Conservation (phyloP, 164 flowering plant species). For the Vitis rotundifolia region DNA sequence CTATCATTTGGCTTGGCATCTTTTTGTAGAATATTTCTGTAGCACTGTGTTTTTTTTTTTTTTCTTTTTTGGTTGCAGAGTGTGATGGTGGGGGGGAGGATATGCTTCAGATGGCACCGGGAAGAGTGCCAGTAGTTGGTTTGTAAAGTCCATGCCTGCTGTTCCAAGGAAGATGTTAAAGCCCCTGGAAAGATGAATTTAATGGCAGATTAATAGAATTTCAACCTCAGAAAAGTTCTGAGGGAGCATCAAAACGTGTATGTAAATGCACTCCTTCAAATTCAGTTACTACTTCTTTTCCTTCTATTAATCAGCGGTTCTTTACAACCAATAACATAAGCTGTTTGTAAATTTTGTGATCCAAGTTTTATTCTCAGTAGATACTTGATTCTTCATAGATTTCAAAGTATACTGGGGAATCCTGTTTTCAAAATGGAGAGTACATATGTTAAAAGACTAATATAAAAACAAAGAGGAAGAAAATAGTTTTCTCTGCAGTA, state of each 20-base stretch:
- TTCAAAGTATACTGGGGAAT: not conserved
- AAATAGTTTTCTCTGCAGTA: not conserved
- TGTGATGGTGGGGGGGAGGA: not conserved
- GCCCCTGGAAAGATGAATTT: not conserved
- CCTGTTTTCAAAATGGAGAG: not conserved
- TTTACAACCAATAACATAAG: not conserved
- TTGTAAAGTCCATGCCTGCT: not conserved
- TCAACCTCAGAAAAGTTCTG: constrained; percentile 3
- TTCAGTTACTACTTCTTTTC: not conserved
- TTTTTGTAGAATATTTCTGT: not conserved
- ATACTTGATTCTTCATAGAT: not conserved
- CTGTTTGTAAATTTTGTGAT: not conserved
- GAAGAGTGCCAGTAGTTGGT: not conserved
- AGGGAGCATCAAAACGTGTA: constrained; percentile 20
- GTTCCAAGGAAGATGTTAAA: constrained; percentile 1
- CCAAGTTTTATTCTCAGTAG: not conserved
- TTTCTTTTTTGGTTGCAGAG: too few relatives aligned
- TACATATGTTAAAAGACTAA: not conserved
- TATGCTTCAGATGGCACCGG: not conserved
- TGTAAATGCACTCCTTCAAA: constrained; percentile 18
- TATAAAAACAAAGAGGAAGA: not conserved
- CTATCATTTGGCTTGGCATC: constrained; percentile 1
- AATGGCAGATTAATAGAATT: constrained; percentile 9
- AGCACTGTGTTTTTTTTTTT: not conserved
- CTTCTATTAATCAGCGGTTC: not conserved